phyloP scores from a whole-genome alignment of 768 basidiomycete species.

The Lactarius indigo region DNA sequence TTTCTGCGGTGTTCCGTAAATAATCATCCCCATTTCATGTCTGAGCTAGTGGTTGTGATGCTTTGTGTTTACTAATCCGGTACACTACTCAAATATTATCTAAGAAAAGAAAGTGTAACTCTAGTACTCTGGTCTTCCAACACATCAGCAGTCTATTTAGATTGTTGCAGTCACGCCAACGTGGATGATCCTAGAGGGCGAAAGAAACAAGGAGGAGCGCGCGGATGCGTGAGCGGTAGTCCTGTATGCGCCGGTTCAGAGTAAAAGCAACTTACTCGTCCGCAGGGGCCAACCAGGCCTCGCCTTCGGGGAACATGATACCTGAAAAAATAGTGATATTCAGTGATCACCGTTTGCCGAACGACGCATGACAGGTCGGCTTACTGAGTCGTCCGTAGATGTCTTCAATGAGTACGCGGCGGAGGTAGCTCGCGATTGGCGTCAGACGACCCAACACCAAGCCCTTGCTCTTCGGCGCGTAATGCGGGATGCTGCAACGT shows the following conservation, averaged over 20 bases:
- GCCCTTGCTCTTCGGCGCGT: conserved; percentile 47
- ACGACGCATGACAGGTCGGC: conserved; percentile 9
- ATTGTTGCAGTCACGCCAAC: conserved; percentile 19
- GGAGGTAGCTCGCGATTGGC: conserved; percentile 39
- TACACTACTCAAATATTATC: neutral
- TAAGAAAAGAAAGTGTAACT: neutral
- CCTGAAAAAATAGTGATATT: conserved; percentile 31
- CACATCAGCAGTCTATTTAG: neutral
- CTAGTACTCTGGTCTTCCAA: neutral
- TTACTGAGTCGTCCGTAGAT: conserved; percentile 56
- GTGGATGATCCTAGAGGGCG: conserved; percentile 12
- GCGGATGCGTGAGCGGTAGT: neutral
- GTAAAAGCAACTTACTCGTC: conserved; percentile 42
- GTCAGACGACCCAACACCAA: conserved; percentile 34
- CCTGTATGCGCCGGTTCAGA: neutral
- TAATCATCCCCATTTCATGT: too few relatives aligned
- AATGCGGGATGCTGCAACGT: conserved; percentile 50
- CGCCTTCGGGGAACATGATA: conserved; percentile 61
- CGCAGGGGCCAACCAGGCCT: conserved; percentile 50
- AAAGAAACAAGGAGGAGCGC: neutral
- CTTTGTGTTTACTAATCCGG: neutral
- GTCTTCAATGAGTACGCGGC: conserved; percentile 55
- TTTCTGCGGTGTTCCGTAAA: too few relatives aligned
- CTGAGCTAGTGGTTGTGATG: too few relatives aligned
- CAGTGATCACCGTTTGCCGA: neutral